Evolutionary conservation across 2,329 filamentous ascomycete species (phyloP).

Genomic region (Penicillium oxalicum): DNA sequence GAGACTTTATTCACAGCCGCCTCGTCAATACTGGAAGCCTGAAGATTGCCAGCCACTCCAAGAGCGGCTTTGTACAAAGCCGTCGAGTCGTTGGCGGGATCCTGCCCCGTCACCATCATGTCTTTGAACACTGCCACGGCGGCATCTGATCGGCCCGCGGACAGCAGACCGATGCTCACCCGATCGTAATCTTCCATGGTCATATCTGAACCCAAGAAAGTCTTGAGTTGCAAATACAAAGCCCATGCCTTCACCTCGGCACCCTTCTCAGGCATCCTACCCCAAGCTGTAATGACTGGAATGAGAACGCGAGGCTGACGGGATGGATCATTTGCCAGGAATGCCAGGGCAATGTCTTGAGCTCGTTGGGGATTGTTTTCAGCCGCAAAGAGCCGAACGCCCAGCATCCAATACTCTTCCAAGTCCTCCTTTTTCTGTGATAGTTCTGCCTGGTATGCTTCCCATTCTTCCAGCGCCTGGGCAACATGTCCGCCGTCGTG

Average conservation of each 20-base stretch:
- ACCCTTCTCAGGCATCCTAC: constrained; percentile 46
- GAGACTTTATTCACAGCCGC: constrained; percentile 45
- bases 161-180: constrained; percentile 64
- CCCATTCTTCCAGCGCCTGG: constrained; percentile 60
- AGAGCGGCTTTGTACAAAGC: constrained; percentile 41
- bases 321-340: constrained; percentile 40
- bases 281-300: constrained; percentile 64
- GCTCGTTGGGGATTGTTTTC: constrained; percentile 44
- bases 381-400: constrained; percentile 47
- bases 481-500: constrained; percentile 57
- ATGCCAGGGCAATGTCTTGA: constrained; percentile 44
- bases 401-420: constrained; percentile 43
- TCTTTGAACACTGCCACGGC: constrained; percentile 76
- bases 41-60: constrained; percentile 36
- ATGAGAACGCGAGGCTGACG: constrained; percentile 43
- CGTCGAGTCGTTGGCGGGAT: constrained; percentile 40
- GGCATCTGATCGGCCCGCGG: constrained; percentile 57
- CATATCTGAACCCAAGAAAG: constrained; percentile 55
- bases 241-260: constrained; percentile 58
- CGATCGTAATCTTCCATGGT: constrained; percentile 70
- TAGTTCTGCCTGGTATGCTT: constrained; percentile 50
- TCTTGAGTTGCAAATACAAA: constrained; percentile 60
- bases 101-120: constrained; percentile 67
- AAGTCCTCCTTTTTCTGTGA: constrained; percentile 39
- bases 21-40: constrained; percentile 38